These are phyloP conservation scores for Emydomyces testavorans DNA, from an alignment of 2,329 filamentous ascomycete species.

Conservation along the genomic window DNA sequence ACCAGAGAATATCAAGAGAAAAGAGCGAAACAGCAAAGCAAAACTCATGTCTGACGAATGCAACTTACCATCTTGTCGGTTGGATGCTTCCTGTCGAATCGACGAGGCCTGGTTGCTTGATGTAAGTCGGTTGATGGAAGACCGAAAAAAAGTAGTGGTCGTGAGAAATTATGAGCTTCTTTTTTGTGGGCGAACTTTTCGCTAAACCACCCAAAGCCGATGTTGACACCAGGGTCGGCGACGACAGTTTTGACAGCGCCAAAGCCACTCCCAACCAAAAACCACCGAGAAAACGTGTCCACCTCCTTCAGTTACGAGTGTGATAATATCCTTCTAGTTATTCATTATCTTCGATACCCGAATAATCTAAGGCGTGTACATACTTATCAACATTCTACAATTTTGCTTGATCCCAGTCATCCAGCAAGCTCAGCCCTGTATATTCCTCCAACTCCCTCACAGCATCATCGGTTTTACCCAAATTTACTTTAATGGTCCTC, in stretches of 20 bases:
- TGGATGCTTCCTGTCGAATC: slow-evolving; percentile 20
- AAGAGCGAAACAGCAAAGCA: slow-evolving; percentile 8
- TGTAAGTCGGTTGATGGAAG: slow-evolving; percentile 27
- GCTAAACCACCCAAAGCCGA: slow-evolving; percentile 26
- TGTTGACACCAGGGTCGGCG: slow-evolving; percentile 27
- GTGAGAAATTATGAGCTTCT: slow-evolving; percentile 20
- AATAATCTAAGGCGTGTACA: neutral
- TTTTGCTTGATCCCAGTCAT: slow-evolving; percentile 27
- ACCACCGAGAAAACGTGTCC: neutral
- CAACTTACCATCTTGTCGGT: slow-evolving; percentile 38
- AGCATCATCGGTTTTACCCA: slow-evolving; percentile 68
- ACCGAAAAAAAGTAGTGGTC: slow-evolving; percentile 20
- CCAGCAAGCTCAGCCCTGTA: slow-evolving; percentile 50
- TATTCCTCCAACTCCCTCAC: slow-evolving; percentile 68
- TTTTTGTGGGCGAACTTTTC: slow-evolving; percentile 34
- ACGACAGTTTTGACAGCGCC: too few species aligned
- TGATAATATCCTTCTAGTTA: neutral
- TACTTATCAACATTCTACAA: slow-evolving; percentile 18
- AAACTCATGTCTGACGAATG: slow-evolving; percentile 19
- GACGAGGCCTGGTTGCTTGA: slow-evolving; percentile 21
- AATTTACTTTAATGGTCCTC: slow-evolving; percentile 68
- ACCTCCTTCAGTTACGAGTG: neutral
- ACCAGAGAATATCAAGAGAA: neutral
- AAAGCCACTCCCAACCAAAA: neutral
- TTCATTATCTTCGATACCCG: neutral